Percentiles rank a stretch among this genome's conserved stretches.
Conservation (phyloP, 192 early-diverging fungal species). For the Coemansia sp. region DNA sequence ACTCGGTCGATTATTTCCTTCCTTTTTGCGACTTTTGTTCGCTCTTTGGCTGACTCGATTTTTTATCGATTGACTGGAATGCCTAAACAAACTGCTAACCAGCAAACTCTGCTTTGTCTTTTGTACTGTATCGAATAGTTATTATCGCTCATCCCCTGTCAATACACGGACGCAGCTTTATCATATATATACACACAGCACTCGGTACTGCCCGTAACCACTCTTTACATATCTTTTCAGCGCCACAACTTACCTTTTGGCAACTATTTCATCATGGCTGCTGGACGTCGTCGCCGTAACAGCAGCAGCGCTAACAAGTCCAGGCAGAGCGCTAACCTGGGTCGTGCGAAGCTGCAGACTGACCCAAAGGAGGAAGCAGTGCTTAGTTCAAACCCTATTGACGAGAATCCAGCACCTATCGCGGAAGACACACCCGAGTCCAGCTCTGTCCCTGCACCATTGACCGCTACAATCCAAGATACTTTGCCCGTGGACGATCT, state of each 20-base stretch:
- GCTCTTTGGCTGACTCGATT: background rate
- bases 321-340: background rate
- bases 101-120: background rate
- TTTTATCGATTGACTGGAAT: background rate
- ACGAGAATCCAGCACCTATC: background rate
- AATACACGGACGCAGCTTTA: background rate
- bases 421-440: background rate
- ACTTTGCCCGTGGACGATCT: constrained; percentile 14
- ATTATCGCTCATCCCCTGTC: background rate
- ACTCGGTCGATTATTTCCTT: no score
- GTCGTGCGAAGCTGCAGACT: background rate
- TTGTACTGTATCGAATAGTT: background rate
- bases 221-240: background rate
- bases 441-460: background rate
- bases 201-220: background rate
- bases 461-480: background rate
- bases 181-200: background rate
- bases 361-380: background rate
- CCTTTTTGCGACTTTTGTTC: background rate
- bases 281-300: constrained; percentile 28
- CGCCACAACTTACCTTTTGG: background rate
- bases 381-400: background rate
- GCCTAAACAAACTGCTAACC: background rate
- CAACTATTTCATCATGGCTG: constrained; percentile 13
- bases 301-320: constrained; percentile 19